These are phyloP conservation scores for Gossypium lobatum DNA, from an alignment of 441 rosid species.

Conservation along the genomic window DNA sequence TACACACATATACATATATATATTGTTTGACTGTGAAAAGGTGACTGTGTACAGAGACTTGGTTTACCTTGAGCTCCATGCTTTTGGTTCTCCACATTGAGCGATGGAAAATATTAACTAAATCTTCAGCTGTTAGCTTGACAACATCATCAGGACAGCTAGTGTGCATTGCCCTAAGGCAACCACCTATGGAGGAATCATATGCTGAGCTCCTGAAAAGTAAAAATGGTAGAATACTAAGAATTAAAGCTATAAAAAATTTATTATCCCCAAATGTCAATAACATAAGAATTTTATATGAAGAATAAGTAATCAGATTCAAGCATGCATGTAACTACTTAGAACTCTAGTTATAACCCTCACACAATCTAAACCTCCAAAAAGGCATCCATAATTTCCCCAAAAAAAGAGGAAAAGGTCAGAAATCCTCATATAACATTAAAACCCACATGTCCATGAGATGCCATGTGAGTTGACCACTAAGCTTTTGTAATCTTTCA, in stretches of 20 bases:
- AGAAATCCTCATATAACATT: not conserved
- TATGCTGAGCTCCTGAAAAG: constrained; percentile 60
- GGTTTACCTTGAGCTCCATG: constrained; percentile 82
- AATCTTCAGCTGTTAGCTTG: constrained; percentile 64
- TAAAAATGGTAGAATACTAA: constrained; percentile 12
- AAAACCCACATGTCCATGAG: not conserved
- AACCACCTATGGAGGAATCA: constrained; percentile 83
- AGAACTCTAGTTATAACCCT: constrained; percentile 2
- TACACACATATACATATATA: not conserved
- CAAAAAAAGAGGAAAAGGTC: not conserved
- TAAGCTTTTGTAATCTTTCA: not conserved
- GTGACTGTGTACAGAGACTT: constrained; percentile 12
- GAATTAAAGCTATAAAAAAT: not conserved
- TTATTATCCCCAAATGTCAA: not conserved
- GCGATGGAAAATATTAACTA: constrained; percentile 51
- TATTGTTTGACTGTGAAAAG: not conserved
- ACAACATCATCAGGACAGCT: constrained; percentile 72
- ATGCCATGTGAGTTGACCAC: not conserved
- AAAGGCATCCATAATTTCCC: not conserved
- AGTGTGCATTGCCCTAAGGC: constrained; percentile 59
- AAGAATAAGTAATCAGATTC: constrained; percentile 1
- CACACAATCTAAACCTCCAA: not conserved
- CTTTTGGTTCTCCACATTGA: constrained; percentile 78
- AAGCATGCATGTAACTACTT: not conserved
- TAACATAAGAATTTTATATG: constrained; percentile 4